These are phyloP conservation scores for Syncephalastrum sp. DNA, from an alignment of 371 early-diverging fungal species.

Conservation along the genomic window DNA sequence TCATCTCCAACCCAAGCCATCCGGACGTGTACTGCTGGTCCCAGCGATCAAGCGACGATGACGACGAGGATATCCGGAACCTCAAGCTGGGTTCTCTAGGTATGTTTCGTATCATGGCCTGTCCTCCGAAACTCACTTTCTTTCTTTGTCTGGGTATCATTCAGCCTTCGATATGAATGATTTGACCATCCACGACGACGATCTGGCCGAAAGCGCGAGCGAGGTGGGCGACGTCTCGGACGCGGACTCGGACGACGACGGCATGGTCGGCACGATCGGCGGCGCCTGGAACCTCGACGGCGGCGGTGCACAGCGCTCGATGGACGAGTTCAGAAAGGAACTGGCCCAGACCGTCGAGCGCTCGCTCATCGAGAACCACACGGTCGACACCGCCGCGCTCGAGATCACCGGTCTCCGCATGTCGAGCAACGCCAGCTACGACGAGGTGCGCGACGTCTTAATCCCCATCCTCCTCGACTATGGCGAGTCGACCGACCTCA, in stretches of 20 bases:
- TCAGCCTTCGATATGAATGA: slow-evolving; percentile 46
- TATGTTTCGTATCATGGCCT: slow-evolving; percentile 8
- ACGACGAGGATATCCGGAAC: slow-evolving; percentile 48
- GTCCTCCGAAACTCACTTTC: not conserved
- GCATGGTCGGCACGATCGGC: slow-evolving; percentile 26
- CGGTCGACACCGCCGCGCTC: slow-evolving; percentile 74
- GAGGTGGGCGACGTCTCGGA: slow-evolving; percentile 58
- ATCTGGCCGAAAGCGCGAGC: slow-evolving; percentile 53
- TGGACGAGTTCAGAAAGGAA: slow-evolving; percentile 72
- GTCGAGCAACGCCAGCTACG: slow-evolving; percentile 83
- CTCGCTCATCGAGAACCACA: slow-evolving; percentile 76
- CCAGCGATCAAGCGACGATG: slow-evolving; percentile 38
- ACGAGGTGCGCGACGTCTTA: slow-evolving; percentile 74
- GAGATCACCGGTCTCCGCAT: slow-evolving; percentile 92
- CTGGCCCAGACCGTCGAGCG: slow-evolving; percentile 77
- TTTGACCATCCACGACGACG: slow-evolving; percentile 34
- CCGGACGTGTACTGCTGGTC: slow-evolving; percentile 49
- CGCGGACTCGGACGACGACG: slow-evolving; percentile 38
- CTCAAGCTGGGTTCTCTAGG: slow-evolving; percentile 45
- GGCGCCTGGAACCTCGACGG: slow-evolving; percentile 35
- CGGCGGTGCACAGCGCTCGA: slow-evolving; percentile 30
- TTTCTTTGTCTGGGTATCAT: not conserved
- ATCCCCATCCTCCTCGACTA: slow-evolving; percentile 65
- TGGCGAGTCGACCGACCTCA: slow-evolving; percentile 39
- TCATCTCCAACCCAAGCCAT: slow-evolving; percentile 39